A percentile compares a stretch with the other conserved stretches of the same genome.
Conservation (phyloP, 2,329 filamentous ascomycete species). For the Fusarium albosuccineum region DNA sequence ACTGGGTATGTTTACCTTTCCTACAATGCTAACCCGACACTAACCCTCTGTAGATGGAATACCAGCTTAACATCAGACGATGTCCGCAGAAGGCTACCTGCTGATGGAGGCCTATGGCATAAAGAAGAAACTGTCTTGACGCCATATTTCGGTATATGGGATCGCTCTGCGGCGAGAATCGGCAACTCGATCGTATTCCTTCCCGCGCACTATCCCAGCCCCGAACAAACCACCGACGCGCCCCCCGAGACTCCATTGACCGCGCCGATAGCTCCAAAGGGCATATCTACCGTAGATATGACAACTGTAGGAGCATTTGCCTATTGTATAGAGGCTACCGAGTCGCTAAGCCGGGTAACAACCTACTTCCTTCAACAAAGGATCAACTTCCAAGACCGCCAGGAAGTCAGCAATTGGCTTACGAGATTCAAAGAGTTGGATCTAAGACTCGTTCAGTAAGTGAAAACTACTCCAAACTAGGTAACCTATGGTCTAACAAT, state of each 20-base stretch:
- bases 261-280: background rate
- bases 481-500: background rate
- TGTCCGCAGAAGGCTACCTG: conserved; percentile 48
- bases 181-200: conserved; percentile 56
- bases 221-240: conserved; percentile 29
- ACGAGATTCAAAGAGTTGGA: conserved; percentile 63
- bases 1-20: conserved; percentile 17
- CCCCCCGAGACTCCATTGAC: conserved; percentile 25
- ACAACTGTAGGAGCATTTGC: conserved; percentile 60
- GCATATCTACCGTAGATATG: conserved; percentile 41
- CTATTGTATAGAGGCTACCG: conserved; percentile 61
- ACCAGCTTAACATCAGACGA: conserved; percentile 51
- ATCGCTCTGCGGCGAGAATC: conserved; percentile 54
- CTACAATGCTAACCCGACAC: rapidly evolving
- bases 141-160: conserved; percentile 61
- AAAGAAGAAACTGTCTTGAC: conserved; percentile 54
- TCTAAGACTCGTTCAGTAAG: conserved; percentile 58
- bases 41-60: conserved; percentile 44
- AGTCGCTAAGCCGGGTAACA: conserved; percentile 59
- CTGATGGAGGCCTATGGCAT: conserved; percentile 58
- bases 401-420: conserved; percentile 58
- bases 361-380: conserved; percentile 60
- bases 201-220: conserved; percentile 49
- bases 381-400: conserved; percentile 54
- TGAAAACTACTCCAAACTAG: rapidly evolving